phyloP scores from a whole-genome alignment of 306 rosid genomes.

The Corylus heterophylla region DNA sequence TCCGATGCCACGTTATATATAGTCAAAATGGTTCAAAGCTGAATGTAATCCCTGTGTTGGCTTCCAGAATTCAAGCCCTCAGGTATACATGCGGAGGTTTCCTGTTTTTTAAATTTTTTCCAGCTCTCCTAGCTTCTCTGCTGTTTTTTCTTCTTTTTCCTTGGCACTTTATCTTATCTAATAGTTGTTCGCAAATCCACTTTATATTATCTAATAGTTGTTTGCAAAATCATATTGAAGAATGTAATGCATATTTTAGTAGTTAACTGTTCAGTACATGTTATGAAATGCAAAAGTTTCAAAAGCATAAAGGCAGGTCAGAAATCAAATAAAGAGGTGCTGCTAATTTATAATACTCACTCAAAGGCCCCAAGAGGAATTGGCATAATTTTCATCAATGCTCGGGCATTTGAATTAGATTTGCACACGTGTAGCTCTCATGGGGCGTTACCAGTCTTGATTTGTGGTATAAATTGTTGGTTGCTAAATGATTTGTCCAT shows the following conservation, averaged over 20 bases:
- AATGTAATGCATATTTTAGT: background rate
- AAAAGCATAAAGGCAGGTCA: background rate
- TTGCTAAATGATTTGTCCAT: background rate
- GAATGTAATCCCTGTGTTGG: constrained; percentile 52
- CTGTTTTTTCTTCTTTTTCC: background rate
- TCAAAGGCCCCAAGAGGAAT: background rate
- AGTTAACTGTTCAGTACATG: background rate
- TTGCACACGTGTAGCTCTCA: background rate
- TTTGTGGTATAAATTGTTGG: background rate
- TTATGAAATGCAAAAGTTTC: background rate
- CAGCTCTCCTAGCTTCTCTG: background rate
- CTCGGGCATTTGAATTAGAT: background rate
- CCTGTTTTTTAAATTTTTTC: background rate
- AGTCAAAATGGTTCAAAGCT: constrained; percentile 45
- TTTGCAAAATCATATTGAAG: background rate
- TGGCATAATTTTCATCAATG: background rate
- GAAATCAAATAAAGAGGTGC: background rate
- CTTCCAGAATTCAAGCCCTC: constrained; percentile 61
- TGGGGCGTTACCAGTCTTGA: background rate
- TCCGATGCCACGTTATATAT: constrained; percentile 45
- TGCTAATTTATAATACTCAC: background rate
- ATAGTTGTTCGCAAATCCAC: background rate
- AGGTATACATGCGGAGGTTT: constrained; percentile 27
- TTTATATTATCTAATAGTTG: background rate
- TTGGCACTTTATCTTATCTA: background rate